Percentiles rank a stretch among this genome's conserved stretches.
Evolutionary conservation across 2,329 filamentous ascomycete species (phyloP).

Genomic region (Colletotrichum cuscutae): DNA sequence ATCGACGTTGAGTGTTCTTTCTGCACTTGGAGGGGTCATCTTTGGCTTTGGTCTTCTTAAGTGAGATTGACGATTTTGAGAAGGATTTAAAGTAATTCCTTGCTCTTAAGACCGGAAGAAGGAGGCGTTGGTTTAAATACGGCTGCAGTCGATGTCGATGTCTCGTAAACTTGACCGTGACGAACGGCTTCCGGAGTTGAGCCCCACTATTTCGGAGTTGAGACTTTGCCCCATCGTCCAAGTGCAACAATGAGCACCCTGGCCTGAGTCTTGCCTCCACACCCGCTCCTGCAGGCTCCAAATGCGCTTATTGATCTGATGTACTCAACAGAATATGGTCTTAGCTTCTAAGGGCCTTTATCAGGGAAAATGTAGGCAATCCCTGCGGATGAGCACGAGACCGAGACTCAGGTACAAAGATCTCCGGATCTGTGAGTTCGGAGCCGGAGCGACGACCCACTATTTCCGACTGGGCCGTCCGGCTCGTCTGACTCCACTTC

Average conservation of each 20-base stretch:
- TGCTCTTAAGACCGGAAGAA: not conserved
- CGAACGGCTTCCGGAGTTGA: conserved; percentile 14
- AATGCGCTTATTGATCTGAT: too few relatives aligned
- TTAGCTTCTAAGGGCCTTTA: not conserved
- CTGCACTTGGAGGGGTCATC: not conserved
- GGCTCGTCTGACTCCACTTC: too few relatives aligned
- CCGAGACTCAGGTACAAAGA: not conserved
- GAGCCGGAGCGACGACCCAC: not conserved
- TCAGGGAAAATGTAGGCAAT: not conserved
- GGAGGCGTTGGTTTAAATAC: not conserved
- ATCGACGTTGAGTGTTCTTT: not conserved
- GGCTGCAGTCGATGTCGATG: too few relatives aligned
- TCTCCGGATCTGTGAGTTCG: not conserved
- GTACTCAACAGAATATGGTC: too few relatives aligned
- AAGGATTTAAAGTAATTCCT: too few relatives aligned
- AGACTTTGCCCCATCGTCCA: not conserved
- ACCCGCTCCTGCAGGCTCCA: too few relatives aligned
- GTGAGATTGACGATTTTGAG: too few relatives aligned
- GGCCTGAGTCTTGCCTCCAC: too few relatives aligned
- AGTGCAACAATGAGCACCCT: too few relatives aligned
- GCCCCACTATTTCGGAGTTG: conserved; percentile 28
- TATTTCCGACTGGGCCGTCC: not conserved
- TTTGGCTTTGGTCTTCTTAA: not conserved
- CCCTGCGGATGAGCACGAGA: not conserved
- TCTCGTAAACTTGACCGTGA: not conserved